These are phyloP conservation scores for Penicillium sp. DNA, from an alignment of 2,329 filamentous ascomycete genomes.

Conservation along the genomic window DNA sequence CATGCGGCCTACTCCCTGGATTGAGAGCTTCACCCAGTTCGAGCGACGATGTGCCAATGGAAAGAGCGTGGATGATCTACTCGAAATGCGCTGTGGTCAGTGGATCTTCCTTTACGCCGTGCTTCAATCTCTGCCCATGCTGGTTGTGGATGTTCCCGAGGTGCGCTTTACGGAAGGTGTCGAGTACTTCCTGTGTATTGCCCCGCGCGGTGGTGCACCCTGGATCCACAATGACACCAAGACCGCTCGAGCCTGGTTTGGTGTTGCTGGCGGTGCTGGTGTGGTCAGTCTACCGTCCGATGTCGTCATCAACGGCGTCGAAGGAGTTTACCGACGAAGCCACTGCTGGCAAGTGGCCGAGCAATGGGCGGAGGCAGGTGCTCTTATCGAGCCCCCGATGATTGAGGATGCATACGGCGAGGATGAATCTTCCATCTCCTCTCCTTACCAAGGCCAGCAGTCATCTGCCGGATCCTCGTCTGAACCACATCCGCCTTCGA, in stretches of 20 bases:
- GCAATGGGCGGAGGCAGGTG: conserved; percentile 56
- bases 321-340: conserved; percentile 67
- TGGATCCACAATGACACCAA: conserved; percentile 51
- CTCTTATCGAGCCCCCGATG: conserved; percentile 35
- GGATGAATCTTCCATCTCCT: conserved; percentile 41
- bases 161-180: conserved; percentile 48
- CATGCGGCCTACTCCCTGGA: conserved; percentile 50
- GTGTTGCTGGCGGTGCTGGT: conserved; percentile 62
- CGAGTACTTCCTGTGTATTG: conserved; percentile 54
- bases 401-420: conserved; percentile 40
- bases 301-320: conserved; percentile 65
- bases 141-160: conserved; percentile 52
- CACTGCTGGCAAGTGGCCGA: conserved; percentile 69
- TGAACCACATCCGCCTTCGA: conserved; percentile 35
- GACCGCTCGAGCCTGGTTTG: conserved; percentile 50
- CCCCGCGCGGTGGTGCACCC: conserved; percentile 50
- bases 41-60: conserved; percentile 48
- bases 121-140: conserved; percentile 51
- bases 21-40: conserved; percentile 52
- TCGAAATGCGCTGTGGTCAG: conserved; percentile 51
- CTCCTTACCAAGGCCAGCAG: conserved; percentile 40
- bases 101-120: conserved; percentile 56
- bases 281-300: conserved; percentile 65
- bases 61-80: conserved; percentile 48
- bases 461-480: conserved; percentile 41